Percentiles rank a stretch among this genome's conserved stretches.
These are phyloP conservation scores for Botrytis deweyae DNA, from an alignment of 2,329 filamentous ascomycete genomes.

Conservation along the genomic window DNA sequence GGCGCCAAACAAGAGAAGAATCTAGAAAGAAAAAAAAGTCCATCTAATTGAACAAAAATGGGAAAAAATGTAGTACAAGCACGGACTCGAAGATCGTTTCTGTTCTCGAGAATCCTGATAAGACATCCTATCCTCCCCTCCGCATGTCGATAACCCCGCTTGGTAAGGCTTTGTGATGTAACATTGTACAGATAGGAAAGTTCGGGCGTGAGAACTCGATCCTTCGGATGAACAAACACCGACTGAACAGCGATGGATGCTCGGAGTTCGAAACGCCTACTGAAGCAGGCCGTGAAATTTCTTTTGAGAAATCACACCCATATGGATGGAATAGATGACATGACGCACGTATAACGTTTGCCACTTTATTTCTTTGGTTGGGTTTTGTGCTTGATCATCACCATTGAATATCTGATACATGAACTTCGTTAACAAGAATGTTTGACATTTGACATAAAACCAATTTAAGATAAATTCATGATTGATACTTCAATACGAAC, in stretches of 20 bases:
- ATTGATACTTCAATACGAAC: background rate
- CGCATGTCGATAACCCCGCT: background rate
- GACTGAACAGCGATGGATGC: background rate
- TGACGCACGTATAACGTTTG: background rate
- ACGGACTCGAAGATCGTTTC: conserved; percentile 1
- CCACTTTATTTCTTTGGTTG: conserved; percentile 28
- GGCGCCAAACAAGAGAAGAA: background rate
- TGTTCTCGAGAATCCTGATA: background rate
- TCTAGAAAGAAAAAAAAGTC: background rate
- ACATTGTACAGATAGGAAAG: background rate
- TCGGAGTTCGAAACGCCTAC: background rate
- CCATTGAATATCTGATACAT: conserved; percentile 46
- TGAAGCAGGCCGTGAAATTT: background rate
- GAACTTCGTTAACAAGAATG: background rate
- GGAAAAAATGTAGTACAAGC: background rate
- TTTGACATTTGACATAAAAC: background rate
- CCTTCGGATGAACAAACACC: background rate
- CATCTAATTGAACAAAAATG: background rate
- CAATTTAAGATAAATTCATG: background rate
- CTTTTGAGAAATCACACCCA: background rate
- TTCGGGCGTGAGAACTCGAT: background rate
- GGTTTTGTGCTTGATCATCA: conserved; percentile 48
- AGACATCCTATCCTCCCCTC: background rate
- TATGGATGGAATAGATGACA: background rate
- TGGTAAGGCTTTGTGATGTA: background rate